phyloP scores from a whole-genome alignment of 345 rosid genomes.

The Eucalyptus curtisii region DNA sequence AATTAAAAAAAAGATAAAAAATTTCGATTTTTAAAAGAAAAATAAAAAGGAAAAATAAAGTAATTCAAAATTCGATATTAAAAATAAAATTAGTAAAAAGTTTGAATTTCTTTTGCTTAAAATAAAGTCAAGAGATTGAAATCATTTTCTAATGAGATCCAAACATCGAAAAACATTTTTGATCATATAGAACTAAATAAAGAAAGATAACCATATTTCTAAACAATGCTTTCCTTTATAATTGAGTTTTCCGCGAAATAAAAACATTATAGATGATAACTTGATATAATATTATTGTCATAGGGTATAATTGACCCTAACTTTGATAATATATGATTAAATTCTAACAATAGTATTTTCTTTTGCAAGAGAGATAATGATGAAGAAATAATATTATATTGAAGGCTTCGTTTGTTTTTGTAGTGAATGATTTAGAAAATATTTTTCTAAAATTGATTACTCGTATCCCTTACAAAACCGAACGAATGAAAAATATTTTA shows the following conservation, averaged over 20 bases:
- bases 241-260: rapidly evolving
- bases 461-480: neutral
- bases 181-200: too few species aligned
- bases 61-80: too few species aligned
- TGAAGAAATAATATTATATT: neutral
- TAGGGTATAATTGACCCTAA: rapidly evolving
- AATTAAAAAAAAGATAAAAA: too few species aligned
- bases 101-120: too few species aligned
- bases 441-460: neutral
- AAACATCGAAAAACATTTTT: too few species aligned
- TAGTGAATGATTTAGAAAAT: neutral
- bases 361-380: neutral
- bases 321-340: neutral
- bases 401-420: neutral
- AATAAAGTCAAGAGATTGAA: too few species aligned
- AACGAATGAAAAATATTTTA: rapidly evolving
- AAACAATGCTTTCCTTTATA: too few species aligned
- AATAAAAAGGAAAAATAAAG: too few species aligned
- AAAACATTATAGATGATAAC: neutral
- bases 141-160: too few species aligned
- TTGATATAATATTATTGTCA: neutral
- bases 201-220: rapidly evolving
- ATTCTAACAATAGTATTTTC: neutral
- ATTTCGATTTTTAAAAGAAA: too few species aligned
- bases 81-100: too few species aligned